These are phyloP conservation scores for Plasmodium cynomolgi DNA, from an alignment of 169 alveolate genomes.

Conservation along the genomic window DNA sequence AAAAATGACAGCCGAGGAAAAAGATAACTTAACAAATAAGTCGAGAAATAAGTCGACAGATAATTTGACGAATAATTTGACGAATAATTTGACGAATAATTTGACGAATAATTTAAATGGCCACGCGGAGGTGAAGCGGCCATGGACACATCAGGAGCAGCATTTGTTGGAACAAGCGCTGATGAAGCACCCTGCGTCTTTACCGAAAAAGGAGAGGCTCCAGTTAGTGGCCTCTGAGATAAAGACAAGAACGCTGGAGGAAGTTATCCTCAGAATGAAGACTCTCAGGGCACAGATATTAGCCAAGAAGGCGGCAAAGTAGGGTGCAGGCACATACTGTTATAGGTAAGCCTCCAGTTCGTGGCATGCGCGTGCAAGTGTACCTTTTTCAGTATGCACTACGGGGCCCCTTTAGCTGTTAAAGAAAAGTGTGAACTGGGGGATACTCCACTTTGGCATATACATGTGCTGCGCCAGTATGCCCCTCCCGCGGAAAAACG, in stretches of 20 bases:
- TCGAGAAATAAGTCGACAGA: too few species aligned
- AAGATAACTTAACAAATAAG: neutral
- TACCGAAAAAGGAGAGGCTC: constrained; percentile 86
- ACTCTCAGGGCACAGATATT: constrained; percentile 51
- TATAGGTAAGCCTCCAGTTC: neutral
- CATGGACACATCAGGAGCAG: constrained; percentile 88
- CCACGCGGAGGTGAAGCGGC: constrained; percentile 18
- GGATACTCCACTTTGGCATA: neutral
- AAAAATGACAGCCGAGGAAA: neutral
- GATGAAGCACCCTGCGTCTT: constrained; percentile 83
- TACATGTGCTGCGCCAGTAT: neutral
- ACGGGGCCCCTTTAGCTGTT: neutral
- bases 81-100: neutral
- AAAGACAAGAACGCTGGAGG: constrained; percentile 52
- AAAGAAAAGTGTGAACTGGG: neutral
- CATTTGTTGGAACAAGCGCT: constrained; percentile 83
- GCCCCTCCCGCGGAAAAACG: neutral
- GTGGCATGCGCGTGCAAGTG: neutral
- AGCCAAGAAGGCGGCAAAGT: constrained; percentile 66
- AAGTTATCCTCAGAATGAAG: constrained; percentile 49
- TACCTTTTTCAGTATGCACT: neutral
- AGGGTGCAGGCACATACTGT: neutral
- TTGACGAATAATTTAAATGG: neutral
- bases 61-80: neutral
- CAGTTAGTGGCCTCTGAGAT: constrained; percentile 79